phyloP scores from a whole-genome alignment of 768 basidiomycete genomes.

The Tricholomella constricta region DNA sequence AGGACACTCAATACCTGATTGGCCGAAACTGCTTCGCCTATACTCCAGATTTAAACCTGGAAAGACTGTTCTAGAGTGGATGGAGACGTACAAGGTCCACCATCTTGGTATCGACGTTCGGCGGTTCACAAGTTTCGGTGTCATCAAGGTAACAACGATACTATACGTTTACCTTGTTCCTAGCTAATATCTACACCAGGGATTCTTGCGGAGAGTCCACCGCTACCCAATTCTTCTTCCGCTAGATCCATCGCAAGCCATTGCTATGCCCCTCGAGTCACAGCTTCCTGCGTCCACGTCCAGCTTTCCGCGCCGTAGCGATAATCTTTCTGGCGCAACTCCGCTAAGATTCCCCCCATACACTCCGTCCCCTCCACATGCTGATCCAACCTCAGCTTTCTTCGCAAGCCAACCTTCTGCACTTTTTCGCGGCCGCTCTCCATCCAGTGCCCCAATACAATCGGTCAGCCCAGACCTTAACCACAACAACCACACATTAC shows the following conservation, averaged over 20 bases:
- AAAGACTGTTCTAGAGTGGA: slow-evolving; percentile 86
- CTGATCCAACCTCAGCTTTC: slow-evolving; percentile 19
- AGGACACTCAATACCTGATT: slow-evolving; percentile 72
- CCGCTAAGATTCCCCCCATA: slow-evolving; percentile 29
- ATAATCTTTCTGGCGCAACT: slow-evolving; percentile 35
- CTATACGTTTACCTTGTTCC: neutral
- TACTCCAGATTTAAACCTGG: slow-evolving; percentile 88
- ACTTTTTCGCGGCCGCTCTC: slow-evolving; percentile 26
- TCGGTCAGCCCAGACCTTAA: slow-evolving; percentile 26
- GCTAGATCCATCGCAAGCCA: slow-evolving; percentile 32
- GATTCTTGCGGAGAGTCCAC: slow-evolving; percentile 90
- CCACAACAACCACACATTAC: slow-evolving; percentile 9
- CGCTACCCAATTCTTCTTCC: slow-evolving; percentile 83
- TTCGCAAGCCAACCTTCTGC: slow-evolving; percentile 10
- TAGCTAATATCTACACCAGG: slow-evolving; percentile 41
- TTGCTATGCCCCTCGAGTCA: slow-evolving; percentile 19
- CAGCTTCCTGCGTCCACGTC: slow-evolving; percentile 16
- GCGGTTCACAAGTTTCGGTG: slow-evolving; percentile 95
- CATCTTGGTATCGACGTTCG: slow-evolving; percentile 83
- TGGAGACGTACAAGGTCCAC: slow-evolving; percentile 72
- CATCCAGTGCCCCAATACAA: slow-evolving; percentile 26
- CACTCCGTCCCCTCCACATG: slow-evolving; percentile 22
- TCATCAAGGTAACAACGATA: slow-evolving; percentile 79
- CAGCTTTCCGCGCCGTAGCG: slow-evolving; percentile 36
- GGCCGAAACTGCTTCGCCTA: slow-evolving; percentile 83